A percentile compares a stretch with the other conserved stretches of the same genome.
Conservation (phyloP, 768 basidiomycete genomes). For the Mycena olivaceomarginata region DNA sequence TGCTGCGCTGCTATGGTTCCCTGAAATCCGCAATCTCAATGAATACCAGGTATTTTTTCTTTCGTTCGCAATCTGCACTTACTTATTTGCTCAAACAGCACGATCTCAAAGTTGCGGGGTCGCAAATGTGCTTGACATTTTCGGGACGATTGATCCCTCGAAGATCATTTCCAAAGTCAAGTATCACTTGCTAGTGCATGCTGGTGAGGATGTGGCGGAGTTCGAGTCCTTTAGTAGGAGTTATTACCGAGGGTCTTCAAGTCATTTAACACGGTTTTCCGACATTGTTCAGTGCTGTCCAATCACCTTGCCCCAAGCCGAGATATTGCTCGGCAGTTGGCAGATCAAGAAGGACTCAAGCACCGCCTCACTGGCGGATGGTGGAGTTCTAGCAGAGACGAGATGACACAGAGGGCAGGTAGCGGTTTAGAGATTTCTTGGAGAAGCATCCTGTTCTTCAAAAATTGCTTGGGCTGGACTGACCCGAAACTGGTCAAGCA, state of each 20-base stretch:
- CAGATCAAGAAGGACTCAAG: neutral
- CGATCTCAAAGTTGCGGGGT: constrained; percentile 34
- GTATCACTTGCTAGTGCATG: constrained; percentile 32
- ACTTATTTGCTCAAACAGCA: neutral
- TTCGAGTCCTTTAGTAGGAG: neutral
- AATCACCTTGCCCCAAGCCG: constrained; percentile 18
- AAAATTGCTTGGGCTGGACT: constrained; percentile 6
- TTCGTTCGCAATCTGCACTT: neutral
- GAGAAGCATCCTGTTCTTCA: neutral
- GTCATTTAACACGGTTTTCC: constrained; percentile 3
- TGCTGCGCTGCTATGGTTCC: constrained; percentile 62
- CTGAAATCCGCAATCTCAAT: constrained; percentile 57
- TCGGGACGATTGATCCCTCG: constrained; percentile 30
- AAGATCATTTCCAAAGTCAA: constrained; percentile 46
- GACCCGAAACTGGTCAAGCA: neutral
- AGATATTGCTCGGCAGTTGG: neutral
- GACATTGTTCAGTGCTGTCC: neutral
- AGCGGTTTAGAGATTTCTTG: neutral
- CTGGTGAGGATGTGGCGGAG: neutral
- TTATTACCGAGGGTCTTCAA: constrained; percentile 3
- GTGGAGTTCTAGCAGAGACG: neutral
- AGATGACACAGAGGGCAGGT: neutral
- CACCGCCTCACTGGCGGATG: constrained; percentile 12
- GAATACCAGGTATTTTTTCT: constrained; percentile 54
- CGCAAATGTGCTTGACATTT: constrained; percentile 45